These are phyloP conservation scores for Fusarium sp. DNA, from an alignment of 2,329 filamentous ascomycete species.

Conservation along the genomic window DNA sequence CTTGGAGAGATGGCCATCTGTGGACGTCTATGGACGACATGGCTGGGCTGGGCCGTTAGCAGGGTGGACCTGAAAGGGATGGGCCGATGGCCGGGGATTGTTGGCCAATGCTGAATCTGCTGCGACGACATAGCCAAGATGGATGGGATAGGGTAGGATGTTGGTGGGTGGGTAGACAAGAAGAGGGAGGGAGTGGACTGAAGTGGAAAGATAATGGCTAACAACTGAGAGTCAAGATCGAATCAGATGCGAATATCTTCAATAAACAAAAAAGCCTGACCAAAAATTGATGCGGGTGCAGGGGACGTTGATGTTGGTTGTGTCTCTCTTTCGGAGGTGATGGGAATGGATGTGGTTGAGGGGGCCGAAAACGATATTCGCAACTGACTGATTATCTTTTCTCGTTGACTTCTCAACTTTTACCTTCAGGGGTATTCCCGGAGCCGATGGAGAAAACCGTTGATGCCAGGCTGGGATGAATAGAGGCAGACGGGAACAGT, in stretches of 20 bases:
- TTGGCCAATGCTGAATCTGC: conserved; percentile 38
- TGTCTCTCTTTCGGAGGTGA: conserved; percentile 23
- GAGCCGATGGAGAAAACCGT: conserved; percentile 20
- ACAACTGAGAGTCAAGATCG: conserved; percentile 10
- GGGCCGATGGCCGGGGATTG: conserved; percentile 42
- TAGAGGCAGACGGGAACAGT: conserved; percentile 14
- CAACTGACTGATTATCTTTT: conserved; percentile 38
- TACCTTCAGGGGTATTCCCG: conserved; percentile 32
- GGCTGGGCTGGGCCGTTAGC: conserved; percentile 39
- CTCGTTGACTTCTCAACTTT: conserved; percentile 14
- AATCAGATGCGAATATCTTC: conserved; percentile 17
- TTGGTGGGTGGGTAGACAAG: conserved; percentile 32
- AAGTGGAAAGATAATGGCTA: conserved; percentile 20
- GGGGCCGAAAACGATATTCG: conserved; percentile 22
- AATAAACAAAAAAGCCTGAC: conserved; percentile 44
- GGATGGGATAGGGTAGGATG: neutral
- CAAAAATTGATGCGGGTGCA: conserved; percentile 44
- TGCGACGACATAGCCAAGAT: conserved; percentile 15
- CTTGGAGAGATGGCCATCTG: conserved; percentile 4
- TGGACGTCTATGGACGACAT: conserved; percentile 23
- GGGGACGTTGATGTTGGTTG: conserved; percentile 27
- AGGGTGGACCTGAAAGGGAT: conserved; percentile 47
- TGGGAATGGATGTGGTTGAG: conserved; percentile 25
- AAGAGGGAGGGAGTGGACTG: conserved; percentile 24
- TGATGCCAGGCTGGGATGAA: conserved; percentile 20